A percentile compares a stretch with the other conserved stretches of the same genome.
These are phyloP conservation scores for Kwoniella europaea DNA, from an alignment of 768 basidiomycete genomes.

Conservation along the genomic window DNA sequence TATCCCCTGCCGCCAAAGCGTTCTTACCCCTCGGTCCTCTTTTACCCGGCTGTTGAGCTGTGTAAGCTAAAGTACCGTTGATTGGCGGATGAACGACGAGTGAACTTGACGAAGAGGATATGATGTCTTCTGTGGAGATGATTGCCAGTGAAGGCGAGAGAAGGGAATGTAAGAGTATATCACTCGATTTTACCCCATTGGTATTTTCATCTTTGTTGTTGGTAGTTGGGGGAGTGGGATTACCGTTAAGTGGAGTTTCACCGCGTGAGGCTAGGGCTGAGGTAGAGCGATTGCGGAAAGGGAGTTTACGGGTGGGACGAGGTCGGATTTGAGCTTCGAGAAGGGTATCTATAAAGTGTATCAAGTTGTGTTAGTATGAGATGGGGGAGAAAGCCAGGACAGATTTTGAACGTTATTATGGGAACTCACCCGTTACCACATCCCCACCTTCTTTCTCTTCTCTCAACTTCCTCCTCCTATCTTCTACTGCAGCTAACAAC, in stretches of 20 bases:
- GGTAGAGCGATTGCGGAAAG: slow-evolving; percentile 32
- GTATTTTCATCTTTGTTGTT: not conserved
- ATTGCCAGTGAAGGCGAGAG: slow-evolving; percentile 43
- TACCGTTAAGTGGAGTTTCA: slow-evolving; percentile 16
- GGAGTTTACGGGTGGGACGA: slow-evolving; percentile 40
- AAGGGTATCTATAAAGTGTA: slow-evolving; percentile 37
- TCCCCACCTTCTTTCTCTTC: slow-evolving; percentile 62
- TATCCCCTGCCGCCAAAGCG: slow-evolving; percentile 1
- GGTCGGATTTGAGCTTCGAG: slow-evolving; percentile 51
- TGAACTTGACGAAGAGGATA: slow-evolving; percentile 46
- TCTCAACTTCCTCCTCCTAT: slow-evolving; percentile 58
- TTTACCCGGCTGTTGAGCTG: slow-evolving; percentile 28
- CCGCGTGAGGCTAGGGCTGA: slow-evolving; percentile 23
- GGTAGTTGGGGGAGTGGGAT: slow-evolving; percentile 6
- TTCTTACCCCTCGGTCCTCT: slow-evolving; percentile 45
- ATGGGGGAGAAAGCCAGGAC: not conserved
- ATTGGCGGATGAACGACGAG: slow-evolving; percentile 43
- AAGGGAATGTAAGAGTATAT: slow-evolving; percentile 43
- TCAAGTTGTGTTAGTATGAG: not conserved
- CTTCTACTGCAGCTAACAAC: slow-evolving; percentile 59
- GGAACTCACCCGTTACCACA: slow-evolving; percentile 56
- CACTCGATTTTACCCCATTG: slow-evolving; percentile 26
- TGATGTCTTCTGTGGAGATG: slow-evolving; percentile 52
- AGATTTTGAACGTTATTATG: too few relatives aligned
- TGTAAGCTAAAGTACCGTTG: slow-evolving; percentile 21